Evolutionary conservation across 2,329 filamentous ascomycete species (phyloP), one percentile per base, ranked within the genome.

Genomic region (Chrysoporthe cubensis): DNA sequence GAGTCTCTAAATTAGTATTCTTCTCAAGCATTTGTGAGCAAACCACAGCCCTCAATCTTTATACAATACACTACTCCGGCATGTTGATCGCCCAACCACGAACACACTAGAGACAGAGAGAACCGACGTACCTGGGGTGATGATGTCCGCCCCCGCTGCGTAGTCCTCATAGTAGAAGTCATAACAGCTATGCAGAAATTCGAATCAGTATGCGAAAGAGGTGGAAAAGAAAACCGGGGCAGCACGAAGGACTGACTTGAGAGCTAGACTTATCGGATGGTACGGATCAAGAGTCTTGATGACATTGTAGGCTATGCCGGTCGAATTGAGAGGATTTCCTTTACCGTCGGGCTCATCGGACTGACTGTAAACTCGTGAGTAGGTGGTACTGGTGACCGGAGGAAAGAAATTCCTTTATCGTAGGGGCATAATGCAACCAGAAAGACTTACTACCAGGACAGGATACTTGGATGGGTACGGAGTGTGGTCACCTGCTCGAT

Each of bases 141-240:
- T 77, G 68, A 85, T 85, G 68, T 86, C 84, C 0, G 82, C 80
- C 9, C 84, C 84, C 1, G 78, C 73, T 1, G 80, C 76, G 71
- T 86, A 86, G n/a, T 82, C 77, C 37, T 75, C 69, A 72, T 84
- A 86, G 72, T 84, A 80, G 73, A 83, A 86, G 71, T 85, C 83
- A 59, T 79, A 79, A 74, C 84, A 86, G 70, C 59, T 61, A 18
- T 37, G 8, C 13, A n/a, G 4, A 60, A 6, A 21, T n/a, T 16
- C 9, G 11, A 13, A 40, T 61, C 26, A 61, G 59, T 43, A 34
- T 37, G 5, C 37, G 1, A 32, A 40, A 37, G 54, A n/a, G 1
- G 40, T n/a, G 32, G 8, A 40, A 40, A 8, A 7, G 37, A 40
- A 21, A 40, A 21, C 14, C 34, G 18, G 37, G 8, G n/a, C 4